A percentile compares a stretch with the other conserved stretches of the same genome.
Evolutionary conservation across 192 early-diverging fungal genomes (phyloP).

Genomic region (Coemansia sp.): DNA sequence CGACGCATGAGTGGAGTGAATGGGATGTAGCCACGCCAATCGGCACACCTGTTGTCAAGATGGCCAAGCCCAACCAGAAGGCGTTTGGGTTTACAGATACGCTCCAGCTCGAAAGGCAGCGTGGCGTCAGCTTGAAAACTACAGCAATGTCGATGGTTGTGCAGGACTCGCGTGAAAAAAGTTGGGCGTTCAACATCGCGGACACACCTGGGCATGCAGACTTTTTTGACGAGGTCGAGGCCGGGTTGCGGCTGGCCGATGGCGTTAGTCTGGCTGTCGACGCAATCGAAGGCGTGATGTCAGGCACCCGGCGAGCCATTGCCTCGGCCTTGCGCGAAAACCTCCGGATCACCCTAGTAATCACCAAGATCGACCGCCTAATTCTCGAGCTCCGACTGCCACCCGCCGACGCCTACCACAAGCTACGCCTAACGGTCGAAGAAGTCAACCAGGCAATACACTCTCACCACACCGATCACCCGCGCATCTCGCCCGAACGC

Average conservation of each 20-base stretch:
- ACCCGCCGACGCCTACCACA: slow-evolving; percentile 95
- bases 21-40: slow-evolving; percentile 38
- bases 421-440: slow-evolving; percentile 92
- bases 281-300: slow-evolving; percentile 96
- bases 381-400: slow-evolving; percentile 96
- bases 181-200: slow-evolving; percentile 83
- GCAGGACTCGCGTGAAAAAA: slow-evolving; percentile 84
- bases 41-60: slow-evolving; percentile 33
- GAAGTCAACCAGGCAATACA: slow-evolving; percentile 85
- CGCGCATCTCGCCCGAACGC: slow-evolving; percentile 82
- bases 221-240: slow-evolving; percentile 91
- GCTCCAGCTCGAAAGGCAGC: slow-evolving; percentile 83
- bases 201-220: slow-evolving; percentile 97
- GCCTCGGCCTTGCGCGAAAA: slow-evolving; percentile 75
- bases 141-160: slow-evolving; percentile 91
- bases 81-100: slow-evolving; percentile 72
- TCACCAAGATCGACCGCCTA: slow-evolving; percentile 98
- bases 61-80: slow-evolving; percentile 27
- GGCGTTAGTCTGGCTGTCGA: slow-evolving; percentile 93
- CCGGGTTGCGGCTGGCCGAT: slow-evolving; percentile 82
- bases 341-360: slow-evolving; percentile 78
- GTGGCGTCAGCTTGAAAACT: slow-evolving; percentile 88
- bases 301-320: slow-evolving; percentile 85
- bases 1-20: slow-evolving; percentile 76
- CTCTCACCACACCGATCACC: slow-evolving; percentile 18